Percentiles rank a stretch among this genome's conserved stretches.
These are phyloP conservation scores for Linum usitatissimum DNA, from an alignment of 345 rosid species.

Conservation along the genomic window DNA sequence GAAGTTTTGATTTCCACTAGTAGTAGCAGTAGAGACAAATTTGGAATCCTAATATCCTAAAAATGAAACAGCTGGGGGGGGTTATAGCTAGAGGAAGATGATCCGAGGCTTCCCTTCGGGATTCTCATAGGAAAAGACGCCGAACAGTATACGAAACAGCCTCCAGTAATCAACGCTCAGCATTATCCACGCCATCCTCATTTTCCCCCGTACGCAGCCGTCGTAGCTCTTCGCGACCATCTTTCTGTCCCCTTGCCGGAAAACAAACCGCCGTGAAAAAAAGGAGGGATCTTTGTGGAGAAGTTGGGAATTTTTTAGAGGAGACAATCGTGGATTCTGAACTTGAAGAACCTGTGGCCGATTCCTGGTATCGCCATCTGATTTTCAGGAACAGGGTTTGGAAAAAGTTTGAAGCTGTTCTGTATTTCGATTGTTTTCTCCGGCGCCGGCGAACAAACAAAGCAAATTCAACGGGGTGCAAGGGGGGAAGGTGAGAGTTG, in stretches of 20 bases:
- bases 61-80: background rate
- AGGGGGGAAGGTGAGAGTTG: no score
- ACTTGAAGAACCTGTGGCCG: constrained; percentile 64
- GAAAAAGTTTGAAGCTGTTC: no score
- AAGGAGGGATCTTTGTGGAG: no score
- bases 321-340: constrained; percentile 26
- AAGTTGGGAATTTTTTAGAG: constrained; percentile 4
- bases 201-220: constrained; percentile 22
- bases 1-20: background rate
- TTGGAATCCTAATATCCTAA: background rate
- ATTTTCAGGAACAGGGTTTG: no score
- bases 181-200: constrained; percentile 68
- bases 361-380: constrained; percentile 48
- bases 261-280: no score
- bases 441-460: no score
- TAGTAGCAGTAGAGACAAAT: background rate
- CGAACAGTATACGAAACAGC: constrained; percentile 64
- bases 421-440: no score
- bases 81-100: constrained; percentile 28
- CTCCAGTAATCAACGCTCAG: constrained; percentile 61
- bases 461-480: no score
- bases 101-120: constrained; percentile 88
- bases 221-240: constrained; percentile 56
- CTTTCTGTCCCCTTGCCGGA: constrained; percentile 16
- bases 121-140: constrained; percentile 75